Percentiles rank a stretch among this genome's conserved stretches.
phyloP scores from a whole-genome alignment of 345 rosid species.

The Bretschneidera sinensis region DNA sequence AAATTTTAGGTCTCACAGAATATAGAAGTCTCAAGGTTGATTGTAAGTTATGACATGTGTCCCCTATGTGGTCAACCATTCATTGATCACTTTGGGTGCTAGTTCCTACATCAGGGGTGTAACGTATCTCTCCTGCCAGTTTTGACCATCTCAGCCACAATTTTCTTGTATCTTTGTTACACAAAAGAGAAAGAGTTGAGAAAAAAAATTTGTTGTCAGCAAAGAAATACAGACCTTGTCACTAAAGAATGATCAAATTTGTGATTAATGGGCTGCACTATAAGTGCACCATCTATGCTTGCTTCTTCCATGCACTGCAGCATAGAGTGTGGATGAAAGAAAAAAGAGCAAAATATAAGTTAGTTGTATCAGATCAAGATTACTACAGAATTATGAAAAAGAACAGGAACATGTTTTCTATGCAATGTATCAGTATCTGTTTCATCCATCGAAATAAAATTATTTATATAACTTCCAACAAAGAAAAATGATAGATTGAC shows the following conservation, averaged over 20 bases:
- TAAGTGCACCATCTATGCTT: slow-evolving; percentile 85
- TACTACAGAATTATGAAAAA: neutral
- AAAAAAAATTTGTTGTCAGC: neutral
- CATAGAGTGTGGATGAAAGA: neutral
- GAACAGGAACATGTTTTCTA: too few relatives aligned
- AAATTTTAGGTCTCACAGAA: neutral
- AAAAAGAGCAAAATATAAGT: neutral
- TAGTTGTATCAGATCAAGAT: neutral
- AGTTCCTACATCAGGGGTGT: neutral
- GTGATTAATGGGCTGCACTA: slow-evolving; percentile 95
- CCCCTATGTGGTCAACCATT: neutral
- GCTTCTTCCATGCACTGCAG: slow-evolving; percentile 86
- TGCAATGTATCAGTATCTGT: neutral
- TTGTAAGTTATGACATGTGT: neutral
- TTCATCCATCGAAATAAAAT: neutral
- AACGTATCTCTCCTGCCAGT: neutral
- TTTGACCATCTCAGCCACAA: neutral
- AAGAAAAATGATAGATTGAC: neutral
- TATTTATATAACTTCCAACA: too few relatives aligned
- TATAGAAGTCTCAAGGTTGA: neutral
- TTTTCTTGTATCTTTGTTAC: neutral
- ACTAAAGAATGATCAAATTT: slow-evolving; percentile 87
- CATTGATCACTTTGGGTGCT: neutral
- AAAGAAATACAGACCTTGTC: slow-evolving; percentile 47
- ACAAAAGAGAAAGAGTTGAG: neutral